Percentiles rank a stretch among this genome's conserved stretches.
Conservation (phyloP, 805 yeast species). For the Zygosaccharomyces siamensis region DNA sequence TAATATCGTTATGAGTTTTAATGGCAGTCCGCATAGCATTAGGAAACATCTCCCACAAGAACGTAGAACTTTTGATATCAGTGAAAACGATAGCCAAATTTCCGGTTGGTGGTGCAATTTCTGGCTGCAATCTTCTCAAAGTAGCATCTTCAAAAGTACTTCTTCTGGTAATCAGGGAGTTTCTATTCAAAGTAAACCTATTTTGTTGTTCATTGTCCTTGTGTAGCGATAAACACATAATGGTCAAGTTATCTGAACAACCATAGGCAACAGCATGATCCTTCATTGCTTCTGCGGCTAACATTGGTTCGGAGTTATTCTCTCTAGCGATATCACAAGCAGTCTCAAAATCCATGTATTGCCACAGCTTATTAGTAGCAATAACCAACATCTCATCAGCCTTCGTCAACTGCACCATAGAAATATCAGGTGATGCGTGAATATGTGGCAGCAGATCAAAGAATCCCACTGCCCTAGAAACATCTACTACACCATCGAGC, state of each 20-base stretch:
- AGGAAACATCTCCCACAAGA: slow-evolving; percentile 89
- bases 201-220: slow-evolving; percentile 39
- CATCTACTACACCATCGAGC: slow-evolving; percentile 74
- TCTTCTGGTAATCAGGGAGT: slow-evolving; percentile 42
- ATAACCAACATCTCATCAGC: slow-evolving; percentile 81
- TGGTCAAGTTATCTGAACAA: slow-evolving; percentile 69
- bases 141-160: slow-evolving; percentile 69
- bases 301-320: slow-evolving; percentile 74
- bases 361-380: slow-evolving; percentile 85
- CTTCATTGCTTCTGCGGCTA: slow-evolving; percentile 87
- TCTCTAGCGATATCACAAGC: slow-evolving; percentile 89
- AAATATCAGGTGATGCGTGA: slow-evolving; percentile 80
- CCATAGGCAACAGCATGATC: slow-evolving; percentile 95
- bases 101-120: slow-evolving; percentile 92
- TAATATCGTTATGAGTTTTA: slow-evolving; percentile 85
- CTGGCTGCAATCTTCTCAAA: slow-evolving; percentile 78
- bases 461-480: slow-evolving; percentile 90
- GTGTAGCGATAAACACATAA: slow-evolving; percentile 69
- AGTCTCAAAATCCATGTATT: slow-evolving; percentile 69
- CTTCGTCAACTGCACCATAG: slow-evolving; percentile 53
- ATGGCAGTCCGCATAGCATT: slow-evolving; percentile 95
- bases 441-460: slow-evolving; percentile 81
- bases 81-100: slow-evolving; percentile 94
- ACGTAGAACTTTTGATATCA: slow-evolving; percentile 91
- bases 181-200: slow-evolving; percentile 35